Percentiles rank a stretch among this genome's conserved stretches.
Evolutionary conservation across 1,284 basidiomycete genomes (phyloP).

Genomic region (Meira nashicola): DNA sequence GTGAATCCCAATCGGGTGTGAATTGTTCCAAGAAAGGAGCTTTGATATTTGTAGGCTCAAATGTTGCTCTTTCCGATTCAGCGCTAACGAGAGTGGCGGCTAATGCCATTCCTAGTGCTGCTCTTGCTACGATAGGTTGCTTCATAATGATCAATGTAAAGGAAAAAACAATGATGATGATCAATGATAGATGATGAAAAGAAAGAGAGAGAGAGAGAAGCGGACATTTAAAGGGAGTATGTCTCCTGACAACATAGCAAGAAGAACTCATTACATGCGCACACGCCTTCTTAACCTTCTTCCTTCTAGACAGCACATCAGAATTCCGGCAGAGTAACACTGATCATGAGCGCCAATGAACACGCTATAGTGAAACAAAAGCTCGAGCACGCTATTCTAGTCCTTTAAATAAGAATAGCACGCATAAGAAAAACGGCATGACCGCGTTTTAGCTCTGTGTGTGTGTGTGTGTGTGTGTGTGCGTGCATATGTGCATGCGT

Average conservation of each 20-base stretch:
- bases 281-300: no score
- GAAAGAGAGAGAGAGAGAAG: slow-evolving; percentile 2
- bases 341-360: no score
- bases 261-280: not conserved
- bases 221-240: not conserved
- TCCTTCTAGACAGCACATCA: no score
- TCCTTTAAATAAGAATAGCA: no score
- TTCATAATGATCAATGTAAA: slow-evolving; percentile 2
- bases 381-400: no score
- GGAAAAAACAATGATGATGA: not conserved
- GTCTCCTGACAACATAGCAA: not conserved
- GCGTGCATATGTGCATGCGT: no score
- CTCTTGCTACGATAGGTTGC: slow-evolving; percentile 3
- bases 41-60: slow-evolving; percentile 67
- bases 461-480: no score
- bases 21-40: slow-evolving; percentile 99
- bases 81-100: not conserved
- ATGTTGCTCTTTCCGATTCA: not conserved
- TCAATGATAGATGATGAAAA: not conserved
- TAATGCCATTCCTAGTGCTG: slow-evolving; percentile 1
- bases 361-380: no score
- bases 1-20: slow-evolving; percentile 77
- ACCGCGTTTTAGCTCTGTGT: no score
- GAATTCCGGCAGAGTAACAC: no score
- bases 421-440: no score